Evolutionary conservation across 2,329 filamentous ascomycete species (phyloP).

Genomic region (Raffaelea albimanens): DNA sequence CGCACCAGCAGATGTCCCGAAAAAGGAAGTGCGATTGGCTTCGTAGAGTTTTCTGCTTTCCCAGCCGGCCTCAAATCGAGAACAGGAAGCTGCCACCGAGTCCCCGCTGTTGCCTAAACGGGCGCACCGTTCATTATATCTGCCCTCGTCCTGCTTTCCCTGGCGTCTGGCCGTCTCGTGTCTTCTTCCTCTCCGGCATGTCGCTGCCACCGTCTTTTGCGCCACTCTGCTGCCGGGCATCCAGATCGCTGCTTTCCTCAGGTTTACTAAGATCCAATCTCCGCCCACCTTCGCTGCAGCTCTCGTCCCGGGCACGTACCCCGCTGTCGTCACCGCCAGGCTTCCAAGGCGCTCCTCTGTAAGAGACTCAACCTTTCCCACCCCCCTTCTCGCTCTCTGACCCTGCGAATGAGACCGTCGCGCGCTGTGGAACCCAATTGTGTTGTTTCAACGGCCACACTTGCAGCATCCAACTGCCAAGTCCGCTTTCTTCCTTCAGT

Average conservation of each 20-base stretch:
- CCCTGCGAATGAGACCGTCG: background rate
- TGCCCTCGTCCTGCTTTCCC: background rate
- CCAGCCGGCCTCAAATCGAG: too few relatives aligned
- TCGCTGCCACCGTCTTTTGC: constrained; percentile 3
- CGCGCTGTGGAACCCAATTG: background rate
- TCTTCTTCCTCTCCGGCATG: constrained; percentile 8
- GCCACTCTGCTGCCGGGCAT: constrained; percentile 6
- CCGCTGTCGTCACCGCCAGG: constrained; percentile 12
- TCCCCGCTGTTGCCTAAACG: background rate
- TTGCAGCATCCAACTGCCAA: too few relatives aligned
- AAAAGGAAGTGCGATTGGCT: too few relatives aligned
- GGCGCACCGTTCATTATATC: background rate
- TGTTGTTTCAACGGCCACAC: too few relatives aligned
- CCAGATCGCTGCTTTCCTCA: constrained; percentile 5
- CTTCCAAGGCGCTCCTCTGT: constrained; percentile 3
- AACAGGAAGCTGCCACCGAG: background rate
- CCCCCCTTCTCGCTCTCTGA: background rate
- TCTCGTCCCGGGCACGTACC: constrained; percentile 4
- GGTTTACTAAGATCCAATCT: constrained; percentile 8
- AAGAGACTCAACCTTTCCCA: constrained; percentile 1
- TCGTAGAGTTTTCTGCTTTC: too few relatives aligned
- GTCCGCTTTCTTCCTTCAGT: background rate
- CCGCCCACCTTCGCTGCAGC: constrained; percentile 5
- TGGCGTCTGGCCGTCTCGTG: background rate
- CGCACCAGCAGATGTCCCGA: too few relatives aligned